A percentile compares a stretch with the other conserved stretches of the same genome.
phyloP scores from a whole-genome alignment of 2,329 filamentous ascomycete genomes.

The Rasamsonia emersonii region DNA sequence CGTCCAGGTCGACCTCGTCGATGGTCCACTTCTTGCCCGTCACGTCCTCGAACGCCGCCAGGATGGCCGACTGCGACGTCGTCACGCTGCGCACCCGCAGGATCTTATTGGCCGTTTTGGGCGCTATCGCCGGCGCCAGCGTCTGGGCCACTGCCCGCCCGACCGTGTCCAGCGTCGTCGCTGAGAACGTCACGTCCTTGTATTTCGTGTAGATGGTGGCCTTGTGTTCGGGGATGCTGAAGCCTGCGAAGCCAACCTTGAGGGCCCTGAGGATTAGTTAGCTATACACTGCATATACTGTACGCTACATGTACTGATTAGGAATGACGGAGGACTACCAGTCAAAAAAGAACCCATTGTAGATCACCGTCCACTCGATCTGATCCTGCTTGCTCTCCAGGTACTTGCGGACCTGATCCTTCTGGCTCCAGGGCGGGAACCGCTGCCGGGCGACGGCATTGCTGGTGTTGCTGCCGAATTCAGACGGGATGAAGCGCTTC shows the following conservation, averaged over 20 bases:
- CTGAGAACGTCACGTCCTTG: slow-evolving; percentile 12
- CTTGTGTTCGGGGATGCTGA: slow-evolving; percentile 20
- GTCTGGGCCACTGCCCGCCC: slow-evolving; percentile 12
- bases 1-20: slow-evolving; percentile 8
- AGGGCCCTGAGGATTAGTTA: slow-evolving; percentile 3
- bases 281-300: background rate
- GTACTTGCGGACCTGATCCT: slow-evolving; percentile 9
- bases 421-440: slow-evolving; percentile 6
- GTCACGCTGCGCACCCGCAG: slow-evolving; percentile 8
- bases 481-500: slow-evolving; percentile 29
- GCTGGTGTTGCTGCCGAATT: slow-evolving; percentile 7
- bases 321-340: slow-evolving; percentile 3
- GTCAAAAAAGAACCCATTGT: slow-evolving; percentile 9
- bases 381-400: slow-evolving; percentile 11
- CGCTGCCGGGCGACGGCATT: slow-evolving; percentile 5
- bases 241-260: slow-evolving; percentile 22
- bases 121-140: slow-evolving; percentile 7
- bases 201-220: slow-evolving; percentile 16
- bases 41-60: slow-evolving; percentile 7
- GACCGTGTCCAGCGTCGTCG: slow-evolving; percentile 11
- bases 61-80: slow-evolving; percentile 4
- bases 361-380: slow-evolving; percentile 11
- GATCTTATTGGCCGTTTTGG: slow-evolving; percentile 10
- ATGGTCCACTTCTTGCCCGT: slow-evolving; percentile 9
- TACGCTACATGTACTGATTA: background rate